Evolutionary conservation across 768 basidiomycete species (phyloP).

Genomic region (Phlegmacium glaucopus): DNA sequence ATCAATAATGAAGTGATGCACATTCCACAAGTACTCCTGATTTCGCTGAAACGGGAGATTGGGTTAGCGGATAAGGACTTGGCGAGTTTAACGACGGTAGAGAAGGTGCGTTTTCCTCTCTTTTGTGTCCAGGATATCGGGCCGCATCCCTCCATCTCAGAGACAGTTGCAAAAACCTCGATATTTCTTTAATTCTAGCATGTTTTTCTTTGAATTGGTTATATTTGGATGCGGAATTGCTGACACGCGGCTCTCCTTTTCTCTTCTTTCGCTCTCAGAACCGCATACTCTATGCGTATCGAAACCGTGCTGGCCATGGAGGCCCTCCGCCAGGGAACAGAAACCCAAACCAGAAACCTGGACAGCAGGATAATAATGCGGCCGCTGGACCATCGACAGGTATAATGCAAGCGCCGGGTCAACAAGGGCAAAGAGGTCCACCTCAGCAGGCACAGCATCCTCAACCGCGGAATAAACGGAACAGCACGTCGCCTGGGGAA

Average conservation of each 20-base stretch:
- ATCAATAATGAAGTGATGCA: slow-evolving; percentile 40
- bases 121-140: slow-evolving; percentile 1
- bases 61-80: slow-evolving; percentile 46
- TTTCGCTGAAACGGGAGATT: slow-evolving; percentile 37
- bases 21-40: slow-evolving; percentile 34
- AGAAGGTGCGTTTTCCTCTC: slow-evolving; percentile 50
- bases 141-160: slow-evolving; percentile 1
- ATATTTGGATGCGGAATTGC: too few species aligned
- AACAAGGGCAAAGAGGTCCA: slow-evolving; percentile 23
- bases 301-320: neutral
- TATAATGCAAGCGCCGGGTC: slow-evolving; percentile 13
- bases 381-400: slow-evolving; percentile 30
- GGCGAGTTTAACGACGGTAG: slow-evolving; percentile 37
- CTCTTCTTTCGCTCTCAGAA: neutral
- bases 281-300: neutral
- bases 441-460: slow-evolving; percentile 21
- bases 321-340: neutral
- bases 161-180: slow-evolving; percentile 1
- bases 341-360: neutral
- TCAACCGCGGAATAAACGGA: slow-evolving; percentile 42
- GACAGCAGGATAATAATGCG: slow-evolving; percentile 10
- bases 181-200: too few species aligned
- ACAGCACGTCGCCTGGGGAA: slow-evolving; percentile 61
- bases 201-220: too few species aligned
- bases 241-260: neutral